Conservation (phyloP, 495 filamentous ascomycete genomes). For the Penicillium dipodomyicola region DNA sequence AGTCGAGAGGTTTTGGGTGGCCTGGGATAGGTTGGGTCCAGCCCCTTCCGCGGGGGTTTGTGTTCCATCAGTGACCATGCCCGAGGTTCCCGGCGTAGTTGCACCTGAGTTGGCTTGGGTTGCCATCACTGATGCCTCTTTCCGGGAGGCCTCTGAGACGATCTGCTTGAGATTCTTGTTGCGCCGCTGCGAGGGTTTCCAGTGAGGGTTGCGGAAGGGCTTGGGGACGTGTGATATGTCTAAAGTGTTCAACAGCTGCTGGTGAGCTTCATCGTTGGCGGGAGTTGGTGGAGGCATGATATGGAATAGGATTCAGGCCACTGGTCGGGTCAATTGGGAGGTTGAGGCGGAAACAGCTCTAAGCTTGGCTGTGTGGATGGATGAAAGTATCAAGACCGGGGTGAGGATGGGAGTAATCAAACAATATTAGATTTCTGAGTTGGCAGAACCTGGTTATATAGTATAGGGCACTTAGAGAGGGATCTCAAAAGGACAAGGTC, state of each 20-base stretch:
- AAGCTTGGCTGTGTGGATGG: not conserved
- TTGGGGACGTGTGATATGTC: conserved; percentile 80
- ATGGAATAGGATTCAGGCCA: conserved; percentile 7
- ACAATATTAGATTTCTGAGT: not conserved
- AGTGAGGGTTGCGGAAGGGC: conserved; percentile 81
- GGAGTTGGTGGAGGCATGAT: conserved; percentile 48
- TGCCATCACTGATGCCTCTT: conserved; percentile 73
- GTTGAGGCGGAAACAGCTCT: not conserved
- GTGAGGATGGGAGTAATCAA: not conserved
- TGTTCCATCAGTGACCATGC: conserved; percentile 48
- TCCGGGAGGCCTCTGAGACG: conserved; percentile 81
- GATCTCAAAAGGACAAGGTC: not conserved
- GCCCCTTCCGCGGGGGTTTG: conserved; percentile 59
- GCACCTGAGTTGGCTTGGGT: conserved; percentile 81
- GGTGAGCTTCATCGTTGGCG: conserved; percentile 50
- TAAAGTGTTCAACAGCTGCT: conserved; percentile 73
- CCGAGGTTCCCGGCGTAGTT: conserved; percentile 64
- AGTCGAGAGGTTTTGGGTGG: conserved; percentile 77
- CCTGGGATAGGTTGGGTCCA: conserved; percentile 74
- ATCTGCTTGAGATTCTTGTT: conserved; percentile 99
- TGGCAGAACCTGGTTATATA: not conserved
- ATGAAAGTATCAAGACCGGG: too few species aligned
- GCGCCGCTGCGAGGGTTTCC: conserved; percentile 88
- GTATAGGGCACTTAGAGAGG: not conserved
- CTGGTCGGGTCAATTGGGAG: conserved; percentile 2